A percentile compares a stretch with the other conserved stretches of the same genome.
Evolutionary conservation across 306 rosid genomes (phyloP).

Genomic region (Sindora glabra): DNA sequence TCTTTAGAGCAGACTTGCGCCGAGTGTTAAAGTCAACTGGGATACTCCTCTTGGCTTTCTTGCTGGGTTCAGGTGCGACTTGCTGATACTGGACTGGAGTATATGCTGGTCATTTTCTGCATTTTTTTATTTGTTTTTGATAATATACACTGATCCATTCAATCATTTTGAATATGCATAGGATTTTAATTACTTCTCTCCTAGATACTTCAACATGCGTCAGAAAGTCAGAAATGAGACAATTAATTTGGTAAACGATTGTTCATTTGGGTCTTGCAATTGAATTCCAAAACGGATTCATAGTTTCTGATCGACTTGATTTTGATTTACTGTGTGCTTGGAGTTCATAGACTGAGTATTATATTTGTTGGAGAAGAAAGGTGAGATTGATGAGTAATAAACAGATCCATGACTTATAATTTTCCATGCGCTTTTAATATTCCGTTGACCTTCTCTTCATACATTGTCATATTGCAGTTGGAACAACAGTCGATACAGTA

Average conservation of each 20-base stretch:
- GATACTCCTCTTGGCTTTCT: conserved; percentile 63
- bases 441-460: neutral
- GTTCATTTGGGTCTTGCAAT: neutral
- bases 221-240: neutral
- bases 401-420: no score
- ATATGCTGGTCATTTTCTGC: no score
- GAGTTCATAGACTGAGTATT: no score
- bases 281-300: no score
- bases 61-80: conserved; percentile 61
- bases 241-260: neutral
- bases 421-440: conserved; percentile 1
- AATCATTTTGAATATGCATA: neutral
- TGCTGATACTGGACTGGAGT: neutral
- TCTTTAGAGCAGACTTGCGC: conserved; percentile 70
- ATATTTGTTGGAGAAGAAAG: neutral
- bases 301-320: neutral
- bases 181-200: neutral
- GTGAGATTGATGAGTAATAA: no score
- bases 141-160: no score
- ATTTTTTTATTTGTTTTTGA: neutral
- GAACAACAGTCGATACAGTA: conserved; percentile 60
- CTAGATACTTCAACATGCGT: neutral
- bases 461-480: conserved; percentile 34
- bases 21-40: conserved; percentile 65
- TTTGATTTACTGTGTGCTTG: no score